Evolutionary conservation across 129 eudicot species (phyloP).

Genomic region (Pulicaria dysenterica): DNA sequence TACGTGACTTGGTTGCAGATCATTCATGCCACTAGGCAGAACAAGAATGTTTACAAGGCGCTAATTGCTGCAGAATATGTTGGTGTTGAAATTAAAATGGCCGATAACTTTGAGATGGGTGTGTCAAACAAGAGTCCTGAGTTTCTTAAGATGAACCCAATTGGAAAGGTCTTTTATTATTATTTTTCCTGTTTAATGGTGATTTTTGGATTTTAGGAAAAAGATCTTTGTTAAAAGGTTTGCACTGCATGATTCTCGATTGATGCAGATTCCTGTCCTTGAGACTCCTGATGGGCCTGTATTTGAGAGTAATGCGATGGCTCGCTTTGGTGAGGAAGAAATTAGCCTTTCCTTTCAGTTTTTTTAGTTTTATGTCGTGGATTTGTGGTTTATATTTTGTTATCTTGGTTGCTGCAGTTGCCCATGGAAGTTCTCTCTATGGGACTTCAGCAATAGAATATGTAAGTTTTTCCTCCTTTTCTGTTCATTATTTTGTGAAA

Average conservation of each 20-base stretch:
- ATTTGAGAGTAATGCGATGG: constrained; percentile 89
- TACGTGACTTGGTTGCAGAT: constrained; percentile 42
- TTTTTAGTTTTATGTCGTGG: neutral
- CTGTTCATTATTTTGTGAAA: neutral
- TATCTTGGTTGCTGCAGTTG: constrained; percentile 51
- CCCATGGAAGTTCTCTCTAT: constrained; percentile 55
- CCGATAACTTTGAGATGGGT: constrained; percentile 69
- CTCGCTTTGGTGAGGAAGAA: constrained; percentile 64
- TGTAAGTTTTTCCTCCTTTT: constrained; percentile 39
- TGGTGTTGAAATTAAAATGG: constrained; percentile 68
- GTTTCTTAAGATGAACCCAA: constrained; percentile 86
- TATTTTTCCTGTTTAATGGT: neutral
- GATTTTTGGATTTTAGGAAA: neutral
- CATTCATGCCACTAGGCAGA: constrained; percentile 45
- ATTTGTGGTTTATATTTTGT: constrained; percentile 8
- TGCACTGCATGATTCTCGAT: neutral
- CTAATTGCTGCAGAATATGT: constrained; percentile 74
- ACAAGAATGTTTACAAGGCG: constrained; percentile 73
- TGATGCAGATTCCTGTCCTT: constrained; percentile 74
- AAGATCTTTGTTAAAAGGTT: neutral
- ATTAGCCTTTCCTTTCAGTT: neutral
- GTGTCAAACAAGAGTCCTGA: constrained; percentile 79
- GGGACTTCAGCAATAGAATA: constrained; percentile 72
- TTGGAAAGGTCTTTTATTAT: constrained; percentile 69
- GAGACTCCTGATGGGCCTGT: constrained; percentile 83